phyloP scores from a whole-genome alignment of 148 eudicot species.

The Rhododendron griersonianum region DNA sequence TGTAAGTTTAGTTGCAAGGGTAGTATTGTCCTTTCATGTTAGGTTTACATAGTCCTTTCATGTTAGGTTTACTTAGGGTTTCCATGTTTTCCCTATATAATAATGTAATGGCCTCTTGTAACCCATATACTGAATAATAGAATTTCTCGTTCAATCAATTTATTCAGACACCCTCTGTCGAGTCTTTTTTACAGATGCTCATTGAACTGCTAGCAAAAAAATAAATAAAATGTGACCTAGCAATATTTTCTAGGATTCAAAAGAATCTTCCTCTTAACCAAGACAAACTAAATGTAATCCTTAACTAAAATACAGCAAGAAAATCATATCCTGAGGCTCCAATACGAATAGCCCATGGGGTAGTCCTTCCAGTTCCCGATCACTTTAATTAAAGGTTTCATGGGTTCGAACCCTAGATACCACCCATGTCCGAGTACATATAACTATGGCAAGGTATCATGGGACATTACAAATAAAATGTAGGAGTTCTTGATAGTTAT shows the following conservation, averaged over 20 bases:
- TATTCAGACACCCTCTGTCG: neutral
- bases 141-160: neutral
- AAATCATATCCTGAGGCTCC: neutral
- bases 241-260: neutral
- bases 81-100: too few relatives aligned
- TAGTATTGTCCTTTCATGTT: too few relatives aligned
- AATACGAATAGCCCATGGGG: neutral
- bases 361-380: too few relatives aligned
- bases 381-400: neutral
- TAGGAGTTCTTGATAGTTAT: neutral
- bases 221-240: neutral
- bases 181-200: neutral
- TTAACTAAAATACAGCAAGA: neutral
- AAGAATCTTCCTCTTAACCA: neutral
- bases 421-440: neutral
- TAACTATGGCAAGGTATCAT: neutral
- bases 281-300: neutral
- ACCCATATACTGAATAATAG: too few relatives aligned
- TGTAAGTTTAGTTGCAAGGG: too few relatives aligned
- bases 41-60: too few relatives aligned
- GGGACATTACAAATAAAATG: neutral
- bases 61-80: too few relatives aligned
- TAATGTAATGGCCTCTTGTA: too few relatives aligned
- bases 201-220: neutral
- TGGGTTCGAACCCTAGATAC: neutral